These are phyloP conservation scores for Fistulinella cinereoalba DNA, from an alignment of 1,284 basidiomycete species.

Conservation along the genomic window DNA sequence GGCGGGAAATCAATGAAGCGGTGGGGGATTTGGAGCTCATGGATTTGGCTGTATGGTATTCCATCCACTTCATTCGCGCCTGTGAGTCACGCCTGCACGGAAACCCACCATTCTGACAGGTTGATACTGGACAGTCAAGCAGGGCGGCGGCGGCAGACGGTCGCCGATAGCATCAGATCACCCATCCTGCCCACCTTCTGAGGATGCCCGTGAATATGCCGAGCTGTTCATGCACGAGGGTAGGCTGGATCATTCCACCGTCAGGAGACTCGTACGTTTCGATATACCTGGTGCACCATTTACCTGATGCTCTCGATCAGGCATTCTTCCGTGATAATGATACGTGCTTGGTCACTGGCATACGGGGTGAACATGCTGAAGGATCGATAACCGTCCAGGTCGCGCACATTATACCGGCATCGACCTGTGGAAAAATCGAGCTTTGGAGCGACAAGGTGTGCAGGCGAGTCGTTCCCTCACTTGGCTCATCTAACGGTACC, in stretches of 20 bases:
- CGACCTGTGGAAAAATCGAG: background rate
- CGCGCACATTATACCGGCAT: background rate
- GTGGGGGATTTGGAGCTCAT: background rate
- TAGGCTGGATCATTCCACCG: background rate
- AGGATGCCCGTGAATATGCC: constrained; percentile 1
- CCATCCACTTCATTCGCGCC: background rate
- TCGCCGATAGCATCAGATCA: background rate
- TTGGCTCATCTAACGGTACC: background rate
- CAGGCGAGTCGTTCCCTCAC: too few species aligned
- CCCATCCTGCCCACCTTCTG: background rate
- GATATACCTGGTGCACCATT: background rate
- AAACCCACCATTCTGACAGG: too few species aligned
- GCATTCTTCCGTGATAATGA: background rate
- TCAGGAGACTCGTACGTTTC: background rate
- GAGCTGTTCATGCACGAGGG: background rate
- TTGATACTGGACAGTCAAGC: background rate
- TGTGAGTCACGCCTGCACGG: background rate
- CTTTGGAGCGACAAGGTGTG: background rate
- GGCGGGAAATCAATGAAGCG: background rate
- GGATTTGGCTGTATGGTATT: background rate
- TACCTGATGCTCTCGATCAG: background rate
- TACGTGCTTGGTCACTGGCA: constrained; percentile 2
- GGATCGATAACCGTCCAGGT: background rate
- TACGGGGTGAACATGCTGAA: too few species aligned
- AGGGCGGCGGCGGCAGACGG: background rate